A percentile compares a stretch with the other conserved stretches of the same genome.
Conservation (phyloP, 495 filamentous ascomycete species). For the Margaritispora aquatica region DNA sequence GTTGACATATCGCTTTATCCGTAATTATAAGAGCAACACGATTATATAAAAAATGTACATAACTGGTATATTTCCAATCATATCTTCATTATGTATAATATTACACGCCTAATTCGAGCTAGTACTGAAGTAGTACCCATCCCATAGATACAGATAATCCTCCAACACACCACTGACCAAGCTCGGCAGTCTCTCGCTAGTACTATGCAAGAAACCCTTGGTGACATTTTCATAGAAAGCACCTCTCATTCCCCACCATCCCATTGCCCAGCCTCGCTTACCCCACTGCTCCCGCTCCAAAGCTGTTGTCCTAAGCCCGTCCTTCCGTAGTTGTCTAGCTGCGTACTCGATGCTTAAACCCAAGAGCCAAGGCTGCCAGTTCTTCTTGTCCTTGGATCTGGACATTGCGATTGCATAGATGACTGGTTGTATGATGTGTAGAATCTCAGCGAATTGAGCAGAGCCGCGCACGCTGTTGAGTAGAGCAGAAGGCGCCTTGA, state of each 20-base stretch:
- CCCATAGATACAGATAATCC: conserved; percentile 97
- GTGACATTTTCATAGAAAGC: conserved; percentile 95
- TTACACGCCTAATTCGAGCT: conserved; percentile 21
- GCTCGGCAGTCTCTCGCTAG: conserved; percentile 67
- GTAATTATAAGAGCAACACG: too few species aligned
- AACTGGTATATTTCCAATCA: background rate
- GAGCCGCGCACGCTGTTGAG: conserved; percentile 68
- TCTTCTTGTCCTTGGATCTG: conserved; percentile 51
- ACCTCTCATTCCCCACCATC: conserved; percentile 93
- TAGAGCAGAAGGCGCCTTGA: conserved; percentile 80
- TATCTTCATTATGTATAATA: conserved; percentile 1
- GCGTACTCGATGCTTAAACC: conserved; percentile 83
- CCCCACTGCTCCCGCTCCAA: conserved; percentile 84
- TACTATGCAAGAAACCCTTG: conserved; percentile 62
- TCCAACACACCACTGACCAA: conserved; percentile 78
- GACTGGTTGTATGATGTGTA: conserved; percentile 86
- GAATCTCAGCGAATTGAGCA: conserved; percentile 71
- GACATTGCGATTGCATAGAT: conserved; percentile 85
- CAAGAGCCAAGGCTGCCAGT: conserved; percentile 87
- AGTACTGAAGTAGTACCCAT: conserved; percentile 81
- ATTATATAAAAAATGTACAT: too few species aligned
- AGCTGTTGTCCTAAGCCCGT: conserved; percentile 67
- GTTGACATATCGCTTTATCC: too few species aligned
- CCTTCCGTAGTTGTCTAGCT: conserved; percentile 73
- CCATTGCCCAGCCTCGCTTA: conserved; percentile 80